Evolutionary conservation across 2,329 filamentous ascomycete species (phyloP).

Genomic region (Sarocladium kiliense): DNA sequence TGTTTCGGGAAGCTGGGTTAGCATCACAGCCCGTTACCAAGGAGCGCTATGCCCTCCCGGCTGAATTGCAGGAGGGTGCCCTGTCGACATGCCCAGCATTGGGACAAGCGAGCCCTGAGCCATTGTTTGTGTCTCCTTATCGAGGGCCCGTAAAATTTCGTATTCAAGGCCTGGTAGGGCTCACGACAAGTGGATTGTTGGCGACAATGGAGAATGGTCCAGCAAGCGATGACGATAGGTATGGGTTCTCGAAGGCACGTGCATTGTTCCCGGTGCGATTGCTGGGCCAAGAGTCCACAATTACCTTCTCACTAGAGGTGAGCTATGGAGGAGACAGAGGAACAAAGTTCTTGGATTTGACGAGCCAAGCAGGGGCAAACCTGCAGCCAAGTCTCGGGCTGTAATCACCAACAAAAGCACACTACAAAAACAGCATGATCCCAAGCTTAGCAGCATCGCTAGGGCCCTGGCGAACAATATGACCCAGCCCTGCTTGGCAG

Average conservation of each 20-base stretch:
- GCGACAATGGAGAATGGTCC: no score
- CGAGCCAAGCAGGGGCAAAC: not conserved
- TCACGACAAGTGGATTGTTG: no score
- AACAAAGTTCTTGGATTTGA: not conserved
- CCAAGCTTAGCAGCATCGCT: not conserved
- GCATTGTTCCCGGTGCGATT: not conserved
- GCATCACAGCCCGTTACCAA: not conserved
- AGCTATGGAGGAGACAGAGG: not conserved
- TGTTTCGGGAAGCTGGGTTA: not conserved
- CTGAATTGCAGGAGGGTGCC: not conserved
- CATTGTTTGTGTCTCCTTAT: no score
- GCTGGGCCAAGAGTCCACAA: not conserved
- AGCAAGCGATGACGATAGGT: no score
- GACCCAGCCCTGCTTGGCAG: slow-evolving; percentile 1
- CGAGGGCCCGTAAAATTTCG: no score
- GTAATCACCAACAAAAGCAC: not conserved
- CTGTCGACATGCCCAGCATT: no score
- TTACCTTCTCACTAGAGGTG: not conserved
- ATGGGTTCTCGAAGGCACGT: not conserved
- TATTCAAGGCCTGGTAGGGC: no score
- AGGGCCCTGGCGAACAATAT: not conserved
- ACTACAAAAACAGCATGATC: not conserved
- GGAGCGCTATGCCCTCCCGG: not conserved
- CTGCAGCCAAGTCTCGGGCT: not conserved
- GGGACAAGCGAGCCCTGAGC: no score